Evolutionary conservation across 2,329 filamentous ascomycete species (phyloP), one percentile per base, ranked within the genome.

Genomic region (Thermothelomyces thermophilus): DNA sequence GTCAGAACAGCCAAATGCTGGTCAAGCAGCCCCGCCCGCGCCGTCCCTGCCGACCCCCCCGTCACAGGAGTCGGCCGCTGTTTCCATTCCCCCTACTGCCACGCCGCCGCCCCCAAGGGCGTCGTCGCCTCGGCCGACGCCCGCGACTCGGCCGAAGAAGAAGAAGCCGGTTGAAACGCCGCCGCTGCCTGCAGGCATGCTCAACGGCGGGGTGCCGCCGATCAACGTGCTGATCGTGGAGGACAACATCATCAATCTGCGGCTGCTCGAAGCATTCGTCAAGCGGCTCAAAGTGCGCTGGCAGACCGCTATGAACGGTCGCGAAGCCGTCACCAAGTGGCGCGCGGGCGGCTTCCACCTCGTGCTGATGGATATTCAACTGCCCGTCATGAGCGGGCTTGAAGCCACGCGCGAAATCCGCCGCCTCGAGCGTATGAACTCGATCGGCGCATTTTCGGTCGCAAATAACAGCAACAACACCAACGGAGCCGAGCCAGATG

Each of bases 221-320:
- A 97, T 98, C 70, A 97, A 95, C 60, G 90, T 97, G 7, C 75
- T 98, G 37, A 95, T 98, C 53, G 93, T 98, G 13, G 93, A 98
- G 71, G 93, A 98, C 71, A 98, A 98, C 67, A 90, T 93, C 56
- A 97, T 98, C 76, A 98, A 97, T 64, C 73, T 97, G 58, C 87
- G 89, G 62, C 82, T 98, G 9, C 74, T 98, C 31, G 91, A 96
- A 64, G 90, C 90, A 1, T 95, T 98, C 63, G 91, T 97, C 75
- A 95, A 96, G 70, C 79, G 90, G 42, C 76, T 98, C 43, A 96
- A 95, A 64, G 93, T 98, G 6, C 82, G 93, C 30, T 97, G 91
- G 90, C 86, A 93, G 68, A 94, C 89, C n/a, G 93, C 93, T 33
- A 89, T 94, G 77, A 95, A 97, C 65, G 93, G 93, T 20, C 82